A percentile compares a stretch with the other conserved stretches of the same genome.
Evolutionary conservation across 345 rosid species (phyloP).

Genomic region (Melaleuca quinquenervia): DNA sequence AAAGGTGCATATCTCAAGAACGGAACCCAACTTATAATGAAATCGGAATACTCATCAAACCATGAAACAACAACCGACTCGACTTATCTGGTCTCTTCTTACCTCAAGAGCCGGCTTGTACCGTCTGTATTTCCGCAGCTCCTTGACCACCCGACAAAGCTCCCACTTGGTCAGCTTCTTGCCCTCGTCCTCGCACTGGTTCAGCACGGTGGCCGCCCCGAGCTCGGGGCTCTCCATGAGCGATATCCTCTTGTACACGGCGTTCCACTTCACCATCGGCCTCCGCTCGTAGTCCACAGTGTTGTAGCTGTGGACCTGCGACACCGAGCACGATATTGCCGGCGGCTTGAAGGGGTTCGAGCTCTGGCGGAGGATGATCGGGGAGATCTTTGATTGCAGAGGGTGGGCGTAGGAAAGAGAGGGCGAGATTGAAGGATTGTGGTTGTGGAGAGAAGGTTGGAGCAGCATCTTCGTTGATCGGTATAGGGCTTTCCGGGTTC

Average conservation of each 20-base stretch:
- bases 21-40: not conserved
- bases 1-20: not conserved
- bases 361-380: not conserved
- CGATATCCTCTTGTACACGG: constrained; percentile 64
- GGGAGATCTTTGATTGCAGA: constrained; percentile 15
- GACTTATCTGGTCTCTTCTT: not conserved
- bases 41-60: not conserved
- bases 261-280: constrained; percentile 66
- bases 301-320: constrained; percentile 57
- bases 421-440: constrained; percentile 30
- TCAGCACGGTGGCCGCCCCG: constrained; percentile 60
- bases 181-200: constrained; percentile 59
- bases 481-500: not conserved
- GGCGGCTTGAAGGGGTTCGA: not conserved
- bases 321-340: not conserved
- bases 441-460: constrained; percentile 39
- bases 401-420: constrained; percentile 27
- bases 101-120: constrained; percentile 81
- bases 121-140: constrained; percentile 76
- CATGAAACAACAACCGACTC: not conserved
- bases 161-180: constrained; percentile 75
- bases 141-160: constrained; percentile 84
- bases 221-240: constrained; percentile 68
- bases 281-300: constrained; percentile 67
- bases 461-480: constrained; percentile 26